Evolutionary conservation across 257 asterid genomes (phyloP), one percentile per base, ranked within the genome.

Genomic region (Scutellaria baicalensis): DNA sequence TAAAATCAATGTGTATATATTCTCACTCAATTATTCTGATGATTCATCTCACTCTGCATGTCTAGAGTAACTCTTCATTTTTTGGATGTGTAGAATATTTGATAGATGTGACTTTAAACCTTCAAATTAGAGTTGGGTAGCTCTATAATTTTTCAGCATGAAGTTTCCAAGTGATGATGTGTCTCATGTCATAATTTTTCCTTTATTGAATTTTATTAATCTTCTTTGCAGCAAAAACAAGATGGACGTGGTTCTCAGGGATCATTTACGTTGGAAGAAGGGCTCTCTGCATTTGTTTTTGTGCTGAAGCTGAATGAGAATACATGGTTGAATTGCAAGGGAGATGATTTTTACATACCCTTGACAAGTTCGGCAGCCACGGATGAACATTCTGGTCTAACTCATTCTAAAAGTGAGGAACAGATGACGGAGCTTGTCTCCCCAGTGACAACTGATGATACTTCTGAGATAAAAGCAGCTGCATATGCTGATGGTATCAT

Each of bases 301-400:
- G 99, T 80, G 79, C 80, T 94, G 84, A 94, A 87, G 84, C 83
- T 94, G 79, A 76, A 84, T 59, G 88, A 86, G 5, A 76, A 79
- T 44, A 84, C 85, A 11, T 94, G 99, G 99, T 75, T 94, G 80
- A 84, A 86, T 81, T 79, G 75, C 77, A 57, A 77, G 27, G 99
- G 99, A 36, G 83, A 85, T 49, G 97, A 94, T 81, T 94, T 94
- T 76, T 86, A 70, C 79, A 63, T 87, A 59, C 96, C 96, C 16
- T 73, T 94, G 17, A 17, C 91, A 74, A 79, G 74, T 66, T 67
- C 75, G 20, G 69, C 59, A 68, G 75, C 27, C 62, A 54, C 71
- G 49, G 78, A 71, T n/a, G 48, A 69, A 47, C 71, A 66, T 60
- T 42, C 66, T 72, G 71, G 70, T 31, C 50, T 61, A 42, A 58